Conservation (phyloP, 305 asterid genomes). For the Withania somnifera region DNA sequence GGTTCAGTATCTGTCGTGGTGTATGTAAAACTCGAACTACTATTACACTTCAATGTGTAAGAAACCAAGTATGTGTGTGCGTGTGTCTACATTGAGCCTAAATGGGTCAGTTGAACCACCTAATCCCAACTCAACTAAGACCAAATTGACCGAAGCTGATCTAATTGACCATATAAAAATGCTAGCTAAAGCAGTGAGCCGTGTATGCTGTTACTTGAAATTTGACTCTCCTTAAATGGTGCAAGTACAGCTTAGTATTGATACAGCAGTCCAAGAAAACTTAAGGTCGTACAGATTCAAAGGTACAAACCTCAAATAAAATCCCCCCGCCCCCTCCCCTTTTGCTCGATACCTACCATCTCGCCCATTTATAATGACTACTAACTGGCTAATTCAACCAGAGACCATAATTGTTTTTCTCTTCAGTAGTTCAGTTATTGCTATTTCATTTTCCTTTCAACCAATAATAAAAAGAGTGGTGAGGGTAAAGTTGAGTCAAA, state of each 20-base stretch:
- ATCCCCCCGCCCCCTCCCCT: too few species aligned
- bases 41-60: neutral
- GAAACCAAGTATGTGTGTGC: neutral
- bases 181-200: neutral
- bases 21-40: neutral
- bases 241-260: neutral
- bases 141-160: neutral
- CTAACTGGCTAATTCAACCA: neutral
- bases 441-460: neutral
- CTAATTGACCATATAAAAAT: neutral
- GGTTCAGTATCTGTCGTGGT: neutral
- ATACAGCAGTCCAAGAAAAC: neutral
- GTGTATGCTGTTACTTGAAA: neutral
- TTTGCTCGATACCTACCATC: neutral
- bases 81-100: neutral
- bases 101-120: neutral
- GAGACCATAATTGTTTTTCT: neutral
- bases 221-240: neutral
- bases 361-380: neutral
- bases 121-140: neutral
- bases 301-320: neutral
- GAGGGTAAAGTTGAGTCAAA: too few species aligned
- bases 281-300: neutral
- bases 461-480: too few species aligned
- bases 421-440: neutral